phyloP scores from a whole-genome alignment of 1,284 basidiomycete species.

The Melampsora occidentalis region DNA sequence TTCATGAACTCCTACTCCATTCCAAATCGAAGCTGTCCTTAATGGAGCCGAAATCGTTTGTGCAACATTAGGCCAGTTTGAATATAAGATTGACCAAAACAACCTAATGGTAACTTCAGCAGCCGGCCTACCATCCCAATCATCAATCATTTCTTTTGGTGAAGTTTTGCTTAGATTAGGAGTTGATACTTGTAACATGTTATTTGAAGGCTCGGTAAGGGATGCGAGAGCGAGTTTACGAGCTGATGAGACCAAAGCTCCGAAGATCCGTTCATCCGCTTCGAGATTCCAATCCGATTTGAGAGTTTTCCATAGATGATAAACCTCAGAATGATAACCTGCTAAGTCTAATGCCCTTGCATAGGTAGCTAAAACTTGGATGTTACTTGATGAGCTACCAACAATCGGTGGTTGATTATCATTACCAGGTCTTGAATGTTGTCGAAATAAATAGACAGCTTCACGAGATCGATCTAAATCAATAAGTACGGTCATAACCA shows the following conservation, averaged over 20 bases:
- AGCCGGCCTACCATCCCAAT: constrained; percentile 38
- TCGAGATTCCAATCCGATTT: constrained; percentile 31
- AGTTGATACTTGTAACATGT: background rate
- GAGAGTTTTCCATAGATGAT: constrained; percentile 30
- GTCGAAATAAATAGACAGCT: constrained; percentile 29
- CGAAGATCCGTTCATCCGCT: constrained; percentile 31
- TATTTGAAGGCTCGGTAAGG: constrained; percentile 2
- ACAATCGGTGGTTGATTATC: background rate
- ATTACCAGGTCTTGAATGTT: background rate
- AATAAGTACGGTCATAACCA: constrained; percentile 33
- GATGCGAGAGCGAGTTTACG: constrained; percentile 15
- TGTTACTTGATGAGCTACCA: constrained; percentile 1
- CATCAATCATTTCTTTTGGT: constrained; percentile 4
- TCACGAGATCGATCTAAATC: constrained; percentile 25
- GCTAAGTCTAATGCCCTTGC: constrained; percentile 26
- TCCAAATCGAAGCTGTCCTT: constrained; percentile 29
- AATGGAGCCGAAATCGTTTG: constrained; percentile 21
- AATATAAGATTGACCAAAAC: constrained; percentile 39
- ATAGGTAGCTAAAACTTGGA: constrained; percentile 37
- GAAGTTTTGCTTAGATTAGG: background rate
- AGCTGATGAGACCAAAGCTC: constrained; percentile 34
- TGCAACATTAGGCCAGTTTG: constrained; percentile 37
- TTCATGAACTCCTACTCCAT: constrained; percentile 17
- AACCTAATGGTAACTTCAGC: constrained; percentile 16
- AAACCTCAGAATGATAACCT: constrained; percentile 33